Percentiles rank a stretch among this genome's conserved stretches.
Conservation (phyloP, 179 eudicot species). For the Gypsophila paniculata region DNA sequence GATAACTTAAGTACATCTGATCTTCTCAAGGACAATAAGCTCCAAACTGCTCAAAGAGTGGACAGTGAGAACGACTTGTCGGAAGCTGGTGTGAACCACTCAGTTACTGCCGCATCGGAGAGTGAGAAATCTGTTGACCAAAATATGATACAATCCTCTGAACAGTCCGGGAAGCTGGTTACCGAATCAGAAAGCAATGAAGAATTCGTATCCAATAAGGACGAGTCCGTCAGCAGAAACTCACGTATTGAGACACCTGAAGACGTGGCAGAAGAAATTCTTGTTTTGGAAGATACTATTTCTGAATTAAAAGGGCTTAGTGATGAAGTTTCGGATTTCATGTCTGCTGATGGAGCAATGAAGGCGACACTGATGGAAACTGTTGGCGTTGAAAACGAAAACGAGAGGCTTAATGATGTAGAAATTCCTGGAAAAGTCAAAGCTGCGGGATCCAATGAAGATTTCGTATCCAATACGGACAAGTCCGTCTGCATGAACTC, state of each 20-base stretch:
- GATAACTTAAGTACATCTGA: conserved; percentile 21
- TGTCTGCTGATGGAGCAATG: conserved; percentile 10
- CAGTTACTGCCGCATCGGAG: conserved; percentile 6
- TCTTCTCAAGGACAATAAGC: conserved; percentile 14
- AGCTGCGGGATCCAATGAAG: conserved; percentile 23
- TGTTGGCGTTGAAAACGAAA: too few species aligned
- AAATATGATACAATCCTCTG: conserved; percentile 16
- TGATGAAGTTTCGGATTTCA: conserved; percentile 19
- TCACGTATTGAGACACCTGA: conserved; percentile 12
- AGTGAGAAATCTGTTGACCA: conserved; percentile 24
- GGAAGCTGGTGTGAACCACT: conserved; percentile 19
- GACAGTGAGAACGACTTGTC: conserved; percentile 19
- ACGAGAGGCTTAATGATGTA: too few species aligned
- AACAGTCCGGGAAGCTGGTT: conserved; percentile 11
- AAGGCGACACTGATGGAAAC: too few species aligned
- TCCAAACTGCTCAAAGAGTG: conserved; percentile 5
- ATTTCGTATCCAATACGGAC: too few species aligned
- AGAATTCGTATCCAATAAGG: conserved; percentile 16
- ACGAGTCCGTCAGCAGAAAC: conserved; percentile 6
- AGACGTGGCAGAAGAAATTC: conserved; percentile 28
- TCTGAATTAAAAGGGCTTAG: background rate
- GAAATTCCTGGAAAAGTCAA: background rate
- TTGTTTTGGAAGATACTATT: conserved; percentile 9
- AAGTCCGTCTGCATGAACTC: conserved; percentile 4
- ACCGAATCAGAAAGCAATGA: conserved; percentile 18